Base-by-base conservation (phyloP, 331 rosid genomes). In the Saraca asoca region DNA sequence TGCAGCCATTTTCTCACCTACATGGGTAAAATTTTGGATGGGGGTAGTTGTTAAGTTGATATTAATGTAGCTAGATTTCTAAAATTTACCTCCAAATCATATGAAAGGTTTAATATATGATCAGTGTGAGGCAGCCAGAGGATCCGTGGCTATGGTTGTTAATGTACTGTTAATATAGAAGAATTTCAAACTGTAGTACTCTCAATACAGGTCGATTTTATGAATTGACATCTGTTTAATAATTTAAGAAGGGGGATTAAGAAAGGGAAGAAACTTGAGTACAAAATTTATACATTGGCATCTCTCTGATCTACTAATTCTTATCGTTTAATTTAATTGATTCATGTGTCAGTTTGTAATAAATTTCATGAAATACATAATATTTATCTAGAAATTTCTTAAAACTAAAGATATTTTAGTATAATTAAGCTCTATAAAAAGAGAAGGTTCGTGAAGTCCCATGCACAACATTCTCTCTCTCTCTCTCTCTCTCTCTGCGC, bases 361-460 rank as follows among this genome's bases (percentile, higher is more conserved):
- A 24, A 24, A 24, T 24, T 24, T 24, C 31, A 24, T 24, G 31
- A 24, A 24, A 3, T 24, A 24, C 31, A 24, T 3, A 1, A 24
- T 3, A 3, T 24, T 1, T 24, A 24, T 24, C 3, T 24, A 24
- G 31, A 24, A 24, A 3, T 24, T 24, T 24, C 3, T 24, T 24
- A 24, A 49, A 35, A 73, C 15, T 24, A 69, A 62, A 76, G 84
- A 66, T 65, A 72, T 35, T 56, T 71, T 51, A 64, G 83, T 41
- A 64, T 53, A 15, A 34, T 19, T 65, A 31, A 71, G 51, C 77
- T 58, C 91, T 79, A 89, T 89, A 89, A 81, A 86, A 77, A 15
- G 73, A 57, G 75, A 50, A 63, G 77, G 34, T 48, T 57, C 85
- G 52, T 80, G 71, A 41, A 66, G 70, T 66, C 72, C 83, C 76